Conservation (phyloP, 192 early-diverging fungal genomes). For the Rhizophagus prolifer region DNA sequence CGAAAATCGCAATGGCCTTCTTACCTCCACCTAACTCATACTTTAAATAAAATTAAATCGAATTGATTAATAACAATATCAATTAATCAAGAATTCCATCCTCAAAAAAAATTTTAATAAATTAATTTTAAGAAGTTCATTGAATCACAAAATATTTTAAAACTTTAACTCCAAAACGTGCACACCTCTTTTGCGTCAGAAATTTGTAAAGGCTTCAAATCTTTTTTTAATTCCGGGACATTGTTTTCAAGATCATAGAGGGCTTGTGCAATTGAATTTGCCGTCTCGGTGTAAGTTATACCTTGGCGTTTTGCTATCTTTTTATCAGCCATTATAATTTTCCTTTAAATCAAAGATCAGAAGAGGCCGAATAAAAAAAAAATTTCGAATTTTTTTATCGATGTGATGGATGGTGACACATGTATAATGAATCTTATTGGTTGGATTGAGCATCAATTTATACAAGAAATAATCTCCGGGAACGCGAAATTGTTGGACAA, state of each 20-base stretch:
- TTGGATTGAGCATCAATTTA: background rate
- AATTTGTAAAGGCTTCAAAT: slow-evolving; percentile 94
- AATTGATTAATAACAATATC: background rate
- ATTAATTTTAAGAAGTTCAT: background rate
- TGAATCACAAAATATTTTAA: slow-evolving; percentile 14
- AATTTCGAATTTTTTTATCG: background rate
- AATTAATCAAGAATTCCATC: background rate
- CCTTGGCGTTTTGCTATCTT: slow-evolving; percentile 23
- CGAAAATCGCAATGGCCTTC: slow-evolving; percentile 96
- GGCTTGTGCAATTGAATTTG: slow-evolving; percentile 93
- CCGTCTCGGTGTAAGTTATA: slow-evolving; percentile 59
- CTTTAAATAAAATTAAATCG: slow-evolving; percentile 38
- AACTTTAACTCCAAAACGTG: background rate
- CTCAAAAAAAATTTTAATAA: background rate
- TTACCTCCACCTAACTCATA: slow-evolving; percentile 90
- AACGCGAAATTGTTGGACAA: background rate
- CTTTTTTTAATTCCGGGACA: slow-evolving; percentile 95
- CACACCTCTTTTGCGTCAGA: slow-evolving; percentile 90
- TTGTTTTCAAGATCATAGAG: slow-evolving; percentile 94
- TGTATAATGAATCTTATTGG: background rate
- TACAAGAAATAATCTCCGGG: no score
- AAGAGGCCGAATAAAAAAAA: background rate
- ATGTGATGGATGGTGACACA: background rate
- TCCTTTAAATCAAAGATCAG: background rate
- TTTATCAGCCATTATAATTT: slow-evolving; percentile 9